Conservation (phyloP, 106 monocot species). For the Dioscorea dumetorum region DNA sequence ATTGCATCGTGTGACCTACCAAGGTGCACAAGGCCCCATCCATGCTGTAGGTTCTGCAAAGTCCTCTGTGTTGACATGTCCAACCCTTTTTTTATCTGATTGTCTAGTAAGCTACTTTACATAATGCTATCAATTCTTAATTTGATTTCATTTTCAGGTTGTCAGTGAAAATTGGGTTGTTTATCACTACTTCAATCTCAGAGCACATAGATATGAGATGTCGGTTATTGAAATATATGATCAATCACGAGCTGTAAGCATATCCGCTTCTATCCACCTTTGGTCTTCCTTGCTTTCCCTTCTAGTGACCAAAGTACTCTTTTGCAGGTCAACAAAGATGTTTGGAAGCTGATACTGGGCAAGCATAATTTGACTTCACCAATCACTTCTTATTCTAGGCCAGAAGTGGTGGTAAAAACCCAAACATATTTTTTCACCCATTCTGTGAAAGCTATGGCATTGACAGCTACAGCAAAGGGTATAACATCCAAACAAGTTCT, state of each 20-base stretch:
- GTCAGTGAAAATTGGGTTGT: slow-evolving; percentile 98
- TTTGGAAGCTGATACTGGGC: slow-evolving; percentile 85
- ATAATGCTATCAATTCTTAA: too few species aligned
- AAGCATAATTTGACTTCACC: slow-evolving; percentile 93
- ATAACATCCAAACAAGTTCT: slow-evolving; percentile 98
- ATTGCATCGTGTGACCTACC: slow-evolving; percentile 83
- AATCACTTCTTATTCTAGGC: slow-evolving; percentile 67
- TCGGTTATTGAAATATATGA: slow-evolving; percentile 96
- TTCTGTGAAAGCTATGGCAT: slow-evolving; percentile 77
- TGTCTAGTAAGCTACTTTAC: too few species aligned
- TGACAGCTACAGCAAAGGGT: slow-evolving; percentile 88
- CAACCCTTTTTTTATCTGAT: too few species aligned
- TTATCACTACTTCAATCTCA: slow-evolving; percentile 99
- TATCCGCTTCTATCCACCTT: background rate
- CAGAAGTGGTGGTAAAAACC: slow-evolving; percentile 71
- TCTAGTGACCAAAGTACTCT: background rate
- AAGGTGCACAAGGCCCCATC: slow-evolving; percentile 91
- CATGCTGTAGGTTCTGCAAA: slow-evolving; percentile 69
- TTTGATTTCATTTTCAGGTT: slow-evolving; percentile 44
- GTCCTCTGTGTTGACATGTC: background rate
- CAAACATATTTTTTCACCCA: slow-evolving; percentile 96
- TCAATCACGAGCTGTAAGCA: slow-evolving; percentile 83
- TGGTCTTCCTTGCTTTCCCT: background rate
- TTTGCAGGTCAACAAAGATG: slow-evolving; percentile 84
- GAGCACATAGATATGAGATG: slow-evolving; percentile 98